These are phyloP conservation scores for Neonectria coccinea DNA, from an alignment of 2,329 filamentous ascomycete genomes.

Conservation along the genomic window DNA sequence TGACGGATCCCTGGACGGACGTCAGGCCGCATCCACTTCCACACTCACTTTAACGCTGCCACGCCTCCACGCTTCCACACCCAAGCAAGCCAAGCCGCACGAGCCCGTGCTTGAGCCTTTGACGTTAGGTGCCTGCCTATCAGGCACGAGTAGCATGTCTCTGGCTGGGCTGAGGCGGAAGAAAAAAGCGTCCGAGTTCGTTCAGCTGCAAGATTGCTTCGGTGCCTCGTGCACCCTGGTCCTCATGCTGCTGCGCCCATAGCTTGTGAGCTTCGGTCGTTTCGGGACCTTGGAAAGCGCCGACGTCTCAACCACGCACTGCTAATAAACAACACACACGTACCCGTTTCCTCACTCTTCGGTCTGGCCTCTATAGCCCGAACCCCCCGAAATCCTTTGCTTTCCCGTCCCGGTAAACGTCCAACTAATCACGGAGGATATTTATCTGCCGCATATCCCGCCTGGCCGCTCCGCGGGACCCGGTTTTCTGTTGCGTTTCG, in stretches of 20 bases:
- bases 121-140: constrained; percentile 46
- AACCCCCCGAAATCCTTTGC: constrained; percentile 1
- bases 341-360: constrained; percentile 1
- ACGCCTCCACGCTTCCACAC: background rate
- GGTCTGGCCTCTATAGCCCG: constrained; percentile 7
- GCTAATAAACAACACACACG: background rate
- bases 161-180: constrained; percentile 32
- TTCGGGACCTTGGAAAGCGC: constrained; percentile 9
- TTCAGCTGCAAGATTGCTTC: background rate
- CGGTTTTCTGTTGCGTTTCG: constrained; percentile 37
- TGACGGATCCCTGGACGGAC: constrained; percentile 1
- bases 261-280: constrained; percentile 14
- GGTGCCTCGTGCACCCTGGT: background rate
- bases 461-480: constrained; percentile 32
- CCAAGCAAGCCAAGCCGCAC: constrained; percentile 9
- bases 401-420: background rate
- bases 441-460: background rate
- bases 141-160: constrained; percentile 41
- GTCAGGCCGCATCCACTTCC: background rate
- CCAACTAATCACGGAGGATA: background rate
- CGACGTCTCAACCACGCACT: constrained; percentile 10
- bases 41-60: background rate
- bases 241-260: background rate
- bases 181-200: background rate
- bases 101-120: constrained; percentile 32